Evolutionary conservation across 371 early-diverging fungal species (phyloP), one percentile per base, ranked within the genome.

Genomic region (Smittium mucronatum): DNA sequence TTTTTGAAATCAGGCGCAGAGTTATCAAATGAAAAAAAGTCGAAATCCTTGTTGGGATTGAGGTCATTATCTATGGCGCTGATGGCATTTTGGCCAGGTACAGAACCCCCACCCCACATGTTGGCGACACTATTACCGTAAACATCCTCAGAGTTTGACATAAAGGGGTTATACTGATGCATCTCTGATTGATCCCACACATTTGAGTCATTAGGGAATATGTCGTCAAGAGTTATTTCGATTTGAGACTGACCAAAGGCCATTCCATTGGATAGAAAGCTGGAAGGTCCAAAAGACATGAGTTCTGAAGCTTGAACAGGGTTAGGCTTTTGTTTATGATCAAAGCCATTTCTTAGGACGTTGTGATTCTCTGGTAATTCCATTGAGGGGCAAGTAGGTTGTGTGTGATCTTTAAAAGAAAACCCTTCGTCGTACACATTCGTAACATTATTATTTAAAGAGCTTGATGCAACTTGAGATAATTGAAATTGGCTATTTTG

Each of bases 201-300:
- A 32, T 70, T 67, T 64, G 70, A 71, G 32, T 71, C 75, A 16
- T 75, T 71, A 26, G 69, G 63, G 58, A 80, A 80, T 29, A 80
- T 78, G 57, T 80, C 80, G 63, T 80, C 79, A 17, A 80, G 72
- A 30, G 80, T 80, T 63, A 80, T 80, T 64, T 80, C 80, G 31
- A 80, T 80, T 68, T 80, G 80, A 57, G 79, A 76, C 16, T 80
- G 80, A 30, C 79, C 79, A 58, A 80, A 70, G 30, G 74, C 75
- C 28, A 79, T 72, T 1, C 79, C 80, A 35, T 70, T 79, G 21
- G 79, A 78, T 47, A 79, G 63, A 64, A 79, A 79, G 70, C 74
- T 74, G n/a, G 79, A 79, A 2, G 78, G 79, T 1, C 79, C 79
- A 72, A 79, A 72, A 5, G 79, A 79, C 79, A 79, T 79, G 47